A percentile compares a stretch with the other conserved stretches of the same genome.
Conservation (phyloP, 2,329 filamentous ascomycete species). For the Sporothrix dimorphospora region DNA sequence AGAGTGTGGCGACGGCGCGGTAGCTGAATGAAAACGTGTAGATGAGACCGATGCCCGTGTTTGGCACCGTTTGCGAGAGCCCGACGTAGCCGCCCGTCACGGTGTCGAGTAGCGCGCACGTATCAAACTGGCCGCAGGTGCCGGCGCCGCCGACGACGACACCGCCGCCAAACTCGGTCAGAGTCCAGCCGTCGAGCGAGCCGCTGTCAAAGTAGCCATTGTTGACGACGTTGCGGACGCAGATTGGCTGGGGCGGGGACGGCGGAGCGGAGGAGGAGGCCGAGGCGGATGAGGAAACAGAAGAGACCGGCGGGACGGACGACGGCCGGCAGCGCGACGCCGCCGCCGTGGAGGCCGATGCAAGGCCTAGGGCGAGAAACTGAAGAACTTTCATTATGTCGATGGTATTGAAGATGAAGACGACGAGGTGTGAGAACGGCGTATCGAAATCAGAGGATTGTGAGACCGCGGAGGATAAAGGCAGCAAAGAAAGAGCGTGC, state of each 20-base stretch:
- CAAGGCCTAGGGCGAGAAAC: background rate
- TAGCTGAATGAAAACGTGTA: background rate
- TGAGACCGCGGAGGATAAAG: background rate
- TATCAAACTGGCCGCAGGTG: background rate
- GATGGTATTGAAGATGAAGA: background rate
- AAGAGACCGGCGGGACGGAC: background rate
- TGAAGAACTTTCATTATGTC: background rate
- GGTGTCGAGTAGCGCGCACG: background rate
- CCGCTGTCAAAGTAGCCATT: slow-evolving; percentile 1
- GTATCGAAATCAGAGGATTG: background rate
- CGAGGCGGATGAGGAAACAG: background rate
- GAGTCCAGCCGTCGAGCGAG: background rate
- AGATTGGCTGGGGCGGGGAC: background rate
- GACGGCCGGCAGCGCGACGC: background rate
- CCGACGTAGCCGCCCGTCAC: background rate
- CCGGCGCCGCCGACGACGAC: background rate
- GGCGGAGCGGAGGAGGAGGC: background rate
- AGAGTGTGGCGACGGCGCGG: background rate
- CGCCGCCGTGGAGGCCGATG: background rate
- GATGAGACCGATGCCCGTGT: background rate
- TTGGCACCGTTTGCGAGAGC: background rate
- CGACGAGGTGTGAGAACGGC: background rate
- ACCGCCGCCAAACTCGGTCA: background rate
- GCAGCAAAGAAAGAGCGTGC: background rate
- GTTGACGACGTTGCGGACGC: background rate